Conservation (phyloP, 1,139 yeast species). For the Candida tropicalis region DNA sequence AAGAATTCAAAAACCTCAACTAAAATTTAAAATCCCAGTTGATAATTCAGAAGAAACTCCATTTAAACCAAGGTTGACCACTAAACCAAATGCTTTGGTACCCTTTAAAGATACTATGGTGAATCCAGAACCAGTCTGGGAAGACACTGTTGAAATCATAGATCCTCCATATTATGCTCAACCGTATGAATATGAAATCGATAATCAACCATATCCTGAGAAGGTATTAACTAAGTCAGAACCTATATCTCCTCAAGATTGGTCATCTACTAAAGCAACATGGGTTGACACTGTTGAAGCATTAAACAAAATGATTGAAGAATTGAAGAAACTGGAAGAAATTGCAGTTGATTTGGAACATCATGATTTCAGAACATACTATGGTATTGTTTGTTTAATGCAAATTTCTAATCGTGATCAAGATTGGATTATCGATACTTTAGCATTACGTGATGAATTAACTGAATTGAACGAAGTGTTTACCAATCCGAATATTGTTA, state of each 20-base stretch:
- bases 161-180: conserved; percentile 70
- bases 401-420: conserved; percentile 83
- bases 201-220: conserved; percentile 69
- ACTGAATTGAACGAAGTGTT: conserved; percentile 70
- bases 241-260: conserved; percentile 60
- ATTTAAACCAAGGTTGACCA: conserved; percentile 68
- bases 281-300: conserved; percentile 71
- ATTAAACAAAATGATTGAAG: conserved; percentile 56
- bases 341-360: conserved; percentile 98
- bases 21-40: conserved; percentile 54
- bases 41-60: conserved; percentile 75
- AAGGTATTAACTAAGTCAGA: conserved; percentile 47
- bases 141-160: conserved; percentile 38
- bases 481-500: conserved; percentile 76
- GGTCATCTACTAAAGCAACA: conserved; percentile 64
- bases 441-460: conserved; percentile 72
- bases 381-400: conserved; percentile 91
- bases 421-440: conserved; percentile 84
- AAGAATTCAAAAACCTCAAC: conserved; percentile 72
- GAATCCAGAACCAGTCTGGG: conserved; percentile 27
- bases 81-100: conserved; percentile 70
- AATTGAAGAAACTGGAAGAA: conserved; percentile 54
- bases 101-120: conserved; percentile 54
- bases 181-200: conserved; percentile 83
- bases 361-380: conserved; percentile 87